Evolutionary conservation across 2,329 filamentous ascomycete genomes (phyloP), one percentile per base, ranked within the genome.

Genomic region (Talaromyces sp.): DNA sequence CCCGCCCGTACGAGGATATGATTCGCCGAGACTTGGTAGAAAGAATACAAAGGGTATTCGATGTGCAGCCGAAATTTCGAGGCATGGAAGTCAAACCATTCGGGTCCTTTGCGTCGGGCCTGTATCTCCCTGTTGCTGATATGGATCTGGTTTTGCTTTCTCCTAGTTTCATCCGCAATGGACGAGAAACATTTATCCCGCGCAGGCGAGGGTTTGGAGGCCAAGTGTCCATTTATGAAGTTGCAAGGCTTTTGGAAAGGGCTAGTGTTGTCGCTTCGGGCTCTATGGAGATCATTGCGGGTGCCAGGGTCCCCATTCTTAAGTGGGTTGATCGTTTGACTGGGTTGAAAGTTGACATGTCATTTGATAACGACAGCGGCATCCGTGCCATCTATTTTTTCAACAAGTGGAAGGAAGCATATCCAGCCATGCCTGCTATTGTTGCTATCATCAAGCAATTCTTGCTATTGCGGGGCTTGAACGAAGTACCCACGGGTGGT

Each of bases 361-460:
- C 93, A 0, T 97, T 99, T 72, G 94, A 99, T 77, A 98, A 97
- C 71, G 77, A 88, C 40, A 91, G 89, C 50, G 95, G 95, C 10
- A 79, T 97, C 9, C 77, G 84, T 18, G 94, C 95, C 2, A 89
- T 95, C 69, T 79, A 87, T 18, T 97, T 92, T 0, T 96, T 97
- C 72, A 76, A 87, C 59, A 74, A 80, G 0, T 99, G 95, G 95
- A 93, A 90, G 75, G 68, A 80, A 14, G 80, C 88, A 59, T 96
- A 89, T 66, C 93, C 94, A 0, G 87, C 87, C 8, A 93, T 98
- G 91, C 90, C 92, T 0, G 85, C 91, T 47, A 80, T 99, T 28
- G 91, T 96, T 42, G 89, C 92, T 0, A 73, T 98, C 30, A 85
- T 99, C 76, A 99, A 99, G 78, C 95, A 99, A 67, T 93, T 96